Evolutionary conservation across 805 yeast genomes (phyloP), one percentile per base, ranked within the genome.

Genomic region (Saccharomycopsis sp.): DNA sequence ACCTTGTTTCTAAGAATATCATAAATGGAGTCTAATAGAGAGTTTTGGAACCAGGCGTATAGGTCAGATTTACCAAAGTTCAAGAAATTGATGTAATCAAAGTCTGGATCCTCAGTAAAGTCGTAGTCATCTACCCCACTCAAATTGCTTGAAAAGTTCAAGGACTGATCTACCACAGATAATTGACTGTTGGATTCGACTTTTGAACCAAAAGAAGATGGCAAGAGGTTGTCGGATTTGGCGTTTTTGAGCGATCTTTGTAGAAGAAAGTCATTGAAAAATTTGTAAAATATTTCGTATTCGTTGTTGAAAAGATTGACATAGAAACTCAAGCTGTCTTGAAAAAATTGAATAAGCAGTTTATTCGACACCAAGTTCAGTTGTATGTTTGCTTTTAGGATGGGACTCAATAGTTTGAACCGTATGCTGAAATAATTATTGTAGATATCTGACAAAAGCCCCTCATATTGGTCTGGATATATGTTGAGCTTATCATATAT

Each of bases 11-110:
- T 77, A 40, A 89, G 68, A 1, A 76, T 70, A 62, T 88, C 92
- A 65, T 91, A 87, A 24, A 91, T 71, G 0, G 97, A 94, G 41
- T 90, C 97, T 34, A 89, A 75, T 2, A 90, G 64, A 23, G 75
- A 77, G 14, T 16, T 34, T 51, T 78, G 80, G 60, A 87, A 79
- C 83, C 89, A 89, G 4, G 72, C 70, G 57, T 79, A 78, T 52
- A 88, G 67, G 21, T 66, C 65, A 54, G 67, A 58, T 14, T 24
- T n/a, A 1, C 55, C 61, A 55, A 55, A 60, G 4, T 24, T 47
- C n/a, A 55, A 40, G 50, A 37, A 60, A 20, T 58, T 54, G 15
- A 24, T 23, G n/a, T 48, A 58, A 40, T 60, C 56, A 47, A 58
- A 60, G n/a, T 58, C 57, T 14, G 63, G 63, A 47, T 58, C 59